Evolutionary conservation across 805 yeast genomes (phyloP).

Genomic region (Metschnikowia chrysomelidarum): DNA sequence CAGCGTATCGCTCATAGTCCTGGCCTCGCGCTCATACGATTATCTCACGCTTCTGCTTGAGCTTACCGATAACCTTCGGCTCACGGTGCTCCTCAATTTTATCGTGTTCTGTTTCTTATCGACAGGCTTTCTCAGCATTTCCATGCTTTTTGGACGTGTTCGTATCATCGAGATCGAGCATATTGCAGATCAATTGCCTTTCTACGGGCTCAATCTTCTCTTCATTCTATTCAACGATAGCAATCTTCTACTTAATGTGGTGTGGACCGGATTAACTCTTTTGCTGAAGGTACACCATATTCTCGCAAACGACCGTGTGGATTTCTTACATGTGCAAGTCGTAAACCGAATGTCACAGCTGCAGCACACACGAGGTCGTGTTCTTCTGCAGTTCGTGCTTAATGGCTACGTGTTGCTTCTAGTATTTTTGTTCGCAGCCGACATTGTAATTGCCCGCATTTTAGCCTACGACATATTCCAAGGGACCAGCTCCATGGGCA

Average conservation of each 20-base stretch:
- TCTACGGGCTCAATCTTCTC: conserved; percentile 48
- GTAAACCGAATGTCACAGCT: conserved; percentile 24
- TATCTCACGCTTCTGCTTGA: conserved; percentile 17
- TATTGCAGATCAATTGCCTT: conserved; percentile 35
- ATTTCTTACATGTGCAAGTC: conserved; percentile 31
- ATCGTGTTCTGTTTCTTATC: conserved; percentile 17
- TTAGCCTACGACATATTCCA: conserved; percentile 57
- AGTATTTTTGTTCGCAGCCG: conserved; percentile 45
- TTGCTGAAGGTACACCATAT: conserved; percentile 70
- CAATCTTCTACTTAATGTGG: conserved; percentile 52
- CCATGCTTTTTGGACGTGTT: conserved; percentile 67
- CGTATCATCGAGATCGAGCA: conserved; percentile 76
- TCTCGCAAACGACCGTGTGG: conserved; percentile 57
- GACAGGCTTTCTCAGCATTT: conserved; percentile 29
- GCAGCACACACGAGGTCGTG: conserved; percentile 13
- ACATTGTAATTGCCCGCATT: conserved; percentile 50
- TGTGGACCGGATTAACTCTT: conserved; percentile 29
- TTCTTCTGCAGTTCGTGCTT: conserved; percentile 33
- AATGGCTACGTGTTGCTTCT: conserved; percentile 47
- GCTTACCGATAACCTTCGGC: conserved; percentile 16
- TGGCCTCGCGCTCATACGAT: conserved; percentile 16
- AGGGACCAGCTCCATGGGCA: conserved; percentile 51
- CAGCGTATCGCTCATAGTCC: conserved; percentile 10
- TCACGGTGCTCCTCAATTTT: conserved; percentile 19
- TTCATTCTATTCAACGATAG: conserved; percentile 62